phyloP scores from a whole-genome alignment of 495 filamentous ascomycete species.

The Penicillium longicatenatum region DNA sequence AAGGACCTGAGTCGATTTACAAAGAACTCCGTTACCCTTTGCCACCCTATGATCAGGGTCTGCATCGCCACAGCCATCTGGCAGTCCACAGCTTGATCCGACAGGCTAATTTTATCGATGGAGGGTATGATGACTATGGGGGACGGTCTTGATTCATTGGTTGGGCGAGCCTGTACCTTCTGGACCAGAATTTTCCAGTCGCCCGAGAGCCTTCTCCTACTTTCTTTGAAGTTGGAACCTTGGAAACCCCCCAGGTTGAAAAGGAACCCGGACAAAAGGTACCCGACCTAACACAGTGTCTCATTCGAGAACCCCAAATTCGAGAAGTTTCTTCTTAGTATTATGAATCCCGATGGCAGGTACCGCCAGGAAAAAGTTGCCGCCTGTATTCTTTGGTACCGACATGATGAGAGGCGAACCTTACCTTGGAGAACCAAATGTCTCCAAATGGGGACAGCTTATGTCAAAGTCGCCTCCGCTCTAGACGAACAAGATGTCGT shows the following conservation, averaged over 20 bases:
- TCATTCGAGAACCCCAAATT: neutral
- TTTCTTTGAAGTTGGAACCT: neutral
- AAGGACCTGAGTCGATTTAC: constrained; percentile 4
- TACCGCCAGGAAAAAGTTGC: neutral
- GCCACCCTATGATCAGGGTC: constrained; percentile 10
- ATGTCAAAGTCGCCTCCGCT: constrained; percentile 3
- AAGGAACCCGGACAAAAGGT: neutral
- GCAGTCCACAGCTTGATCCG: constrained; percentile 22
- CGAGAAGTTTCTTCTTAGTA: neutral
- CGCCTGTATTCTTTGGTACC: neutral
- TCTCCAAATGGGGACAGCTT: neutral
- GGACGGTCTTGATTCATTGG: neutral
- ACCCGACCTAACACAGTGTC: neutral
- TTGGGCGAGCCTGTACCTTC: neutral
- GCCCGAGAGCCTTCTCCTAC: neutral
- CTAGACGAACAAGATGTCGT: constrained; percentile 5
- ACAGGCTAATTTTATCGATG: constrained; percentile 26
- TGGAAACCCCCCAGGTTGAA: neutral
- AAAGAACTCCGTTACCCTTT: constrained; percentile 8
- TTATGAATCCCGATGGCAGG: neutral
- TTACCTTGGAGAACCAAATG: neutral
- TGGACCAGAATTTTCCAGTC: neutral
- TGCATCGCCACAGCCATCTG: constrained; percentile 19
- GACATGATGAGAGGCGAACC: neutral
- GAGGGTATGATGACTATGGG: constrained; percentile 14